Base-by-base conservation (phyloP, 331 rosid genomes). In the Ulmus americana region DNA sequence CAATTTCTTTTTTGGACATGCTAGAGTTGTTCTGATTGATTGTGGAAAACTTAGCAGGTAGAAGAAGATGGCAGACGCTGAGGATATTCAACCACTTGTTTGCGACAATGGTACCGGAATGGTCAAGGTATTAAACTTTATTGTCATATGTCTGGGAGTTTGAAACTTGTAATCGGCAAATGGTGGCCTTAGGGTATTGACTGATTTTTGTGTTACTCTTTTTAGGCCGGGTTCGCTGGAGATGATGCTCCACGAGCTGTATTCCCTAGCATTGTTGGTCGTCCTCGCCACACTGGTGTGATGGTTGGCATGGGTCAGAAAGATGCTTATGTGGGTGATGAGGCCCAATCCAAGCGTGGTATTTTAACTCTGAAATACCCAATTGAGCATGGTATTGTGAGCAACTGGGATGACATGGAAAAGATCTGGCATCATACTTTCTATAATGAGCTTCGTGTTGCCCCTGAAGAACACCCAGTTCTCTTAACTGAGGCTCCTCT, bases 291-390 rank as follows among this genome's bases (percentile, higher is more conserved):
- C 82, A 92, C 98, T 35, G 98, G 98, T 64, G 98, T 92, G 78
- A 92, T 92, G 98, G 98, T 92, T 72, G 98, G 98, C 53, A 92
- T 92, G 98, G 98, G 98, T 61, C 98, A 92, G 78, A 92, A 92
- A 63, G 98, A 92, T 79, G 98, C 97, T 67, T 91, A 91, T 83
- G 96, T 91, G 72, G 97, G 98, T 72, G 98, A 92, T 43, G 98
- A 92, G 80, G 98, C 98, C 68, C 98, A 92, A 52, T 92, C 98
- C 56, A 92, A 92, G 83, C 70, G 98, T 1, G 98, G 98, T 83
- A 92, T 92, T 65, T 70, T 92, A 74, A 92, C 98, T 63, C 81
- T 92, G 51, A 92, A 92, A 65, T 92, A 92, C 55, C 98, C 98
- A 6, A 92, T 92, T 64, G 98, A 92, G 83, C 98, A 92, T 38